phyloP scores from a whole-genome alignment of 257 asterid species.

The Osmanthus fragrans region DNA sequence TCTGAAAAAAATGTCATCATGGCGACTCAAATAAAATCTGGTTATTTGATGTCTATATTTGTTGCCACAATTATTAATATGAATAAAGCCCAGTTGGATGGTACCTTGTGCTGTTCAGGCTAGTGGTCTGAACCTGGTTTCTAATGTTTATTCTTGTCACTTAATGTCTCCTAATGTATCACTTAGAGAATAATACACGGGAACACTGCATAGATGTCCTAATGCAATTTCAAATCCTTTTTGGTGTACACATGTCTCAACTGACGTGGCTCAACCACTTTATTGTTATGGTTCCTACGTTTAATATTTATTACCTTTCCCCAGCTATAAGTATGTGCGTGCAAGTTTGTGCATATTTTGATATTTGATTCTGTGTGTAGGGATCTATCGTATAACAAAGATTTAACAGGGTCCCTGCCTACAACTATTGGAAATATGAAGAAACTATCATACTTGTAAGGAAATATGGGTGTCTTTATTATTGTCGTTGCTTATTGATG shows the following conservation, averaged over 20 bases:
- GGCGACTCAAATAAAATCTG: no score
- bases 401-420: conserved; percentile 69
- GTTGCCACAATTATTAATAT: no score
- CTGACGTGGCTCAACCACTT: neutral
- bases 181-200: neutral
- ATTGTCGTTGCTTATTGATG: neutral
- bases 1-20: neutral
- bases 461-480: conserved; percentile 3
- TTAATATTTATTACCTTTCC: neutral
- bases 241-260: neutral
- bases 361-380: conserved; percentile 32
- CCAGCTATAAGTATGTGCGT: neutral
- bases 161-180: neutral
- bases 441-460: conserved; percentile 76
- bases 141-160: neutral
- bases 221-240: neutral
- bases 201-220: neutral
- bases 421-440: conserved; percentile 52
- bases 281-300: neutral
- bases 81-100: no score
- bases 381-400: conserved; percentile 84
- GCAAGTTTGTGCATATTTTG: neutral
- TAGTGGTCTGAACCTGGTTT: no score
- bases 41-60: no score
- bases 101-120: no score